Evolutionary conservation across 2,329 filamentous ascomycete genomes (phyloP), one percentile per base, ranked within the genome.

Genomic region (Neophaeococcomyces aloes): DNA sequence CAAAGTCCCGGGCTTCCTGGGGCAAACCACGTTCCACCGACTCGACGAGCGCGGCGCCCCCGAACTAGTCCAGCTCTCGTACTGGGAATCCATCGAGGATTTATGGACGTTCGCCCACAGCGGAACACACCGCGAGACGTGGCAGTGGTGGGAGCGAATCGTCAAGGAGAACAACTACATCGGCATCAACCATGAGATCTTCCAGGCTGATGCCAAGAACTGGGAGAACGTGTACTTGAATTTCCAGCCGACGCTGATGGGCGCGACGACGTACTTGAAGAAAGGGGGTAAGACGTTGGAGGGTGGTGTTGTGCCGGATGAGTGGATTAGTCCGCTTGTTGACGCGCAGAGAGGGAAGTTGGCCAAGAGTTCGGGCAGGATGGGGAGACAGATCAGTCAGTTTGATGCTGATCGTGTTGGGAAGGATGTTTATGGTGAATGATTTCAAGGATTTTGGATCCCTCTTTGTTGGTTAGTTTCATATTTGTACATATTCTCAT

Each of bases 211-310:
- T 3, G 53, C 45, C 31, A 58, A 61, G 1, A 51, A 59, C 13
- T 70, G 64, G 61, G 67, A 71, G 59, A 63, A 55, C 19, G 61
- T 70, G 33, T 69, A 67, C 48, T 50, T 62, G 13, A 66, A 70
- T 39, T 57, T 51, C 17, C 56, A 63, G 45, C 58, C 58, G 1
- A 58, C 53, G 1, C 57, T 62, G 4, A 49, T 69, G 17, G 59
- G 55, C 18, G 52, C 53, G 8, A 53, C 46, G 17, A 54, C 46
- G 4, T 49, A 48, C 38, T 31, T 53, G 14, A 47, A 39, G 29
- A 49, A 50, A 38, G 50, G 53, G 7, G 52, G 51, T 35, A 53
- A 54, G 48, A 44, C 47, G 44, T 25, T 51, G 6, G 44, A 42
- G 18, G 51, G 53, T 29, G 52, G 51, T 19, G 48, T 39, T 0